Conservation (phyloP, 768 basidiomycete species). For the Botryobasidium botryosum region DNA sequence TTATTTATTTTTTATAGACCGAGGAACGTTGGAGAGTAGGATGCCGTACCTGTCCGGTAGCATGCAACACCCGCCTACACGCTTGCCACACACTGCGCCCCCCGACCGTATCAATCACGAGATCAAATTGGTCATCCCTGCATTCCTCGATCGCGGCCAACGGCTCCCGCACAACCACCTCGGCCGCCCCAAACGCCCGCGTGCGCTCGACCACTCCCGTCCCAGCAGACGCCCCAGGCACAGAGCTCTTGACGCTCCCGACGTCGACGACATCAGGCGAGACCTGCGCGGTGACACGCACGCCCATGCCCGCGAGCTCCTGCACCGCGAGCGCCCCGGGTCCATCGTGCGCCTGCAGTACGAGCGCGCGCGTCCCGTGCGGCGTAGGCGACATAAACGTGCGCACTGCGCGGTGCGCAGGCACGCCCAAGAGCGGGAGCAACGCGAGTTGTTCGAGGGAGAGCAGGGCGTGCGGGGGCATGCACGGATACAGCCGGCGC, state of each 20-base stretch:
- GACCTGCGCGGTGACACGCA: slow-evolving; percentile 60
- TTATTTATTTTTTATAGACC: no score
- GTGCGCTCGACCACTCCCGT: slow-evolving; percentile 11
- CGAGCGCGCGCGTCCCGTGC: slow-evolving; percentile 32
- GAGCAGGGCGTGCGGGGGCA: slow-evolving; percentile 28
- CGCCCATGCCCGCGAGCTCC: slow-evolving; percentile 52
- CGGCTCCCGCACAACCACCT: neutral
- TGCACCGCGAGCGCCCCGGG: slow-evolving; percentile 61
- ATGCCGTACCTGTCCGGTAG: slow-evolving; percentile 21
- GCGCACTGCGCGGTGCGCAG: slow-evolving; percentile 69
- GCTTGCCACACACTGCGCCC: slow-evolving; percentile 68
- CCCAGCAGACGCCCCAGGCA: slow-evolving; percentile 34
- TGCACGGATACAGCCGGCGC: slow-evolving; percentile 55
- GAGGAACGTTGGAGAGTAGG: neutral
- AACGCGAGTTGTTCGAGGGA: slow-evolving; percentile 63
- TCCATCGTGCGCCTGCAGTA: slow-evolving; percentile 60
- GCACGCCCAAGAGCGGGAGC: slow-evolving; percentile 59
- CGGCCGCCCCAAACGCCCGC: slow-evolving; percentile 6
- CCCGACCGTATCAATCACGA: slow-evolving; percentile 68
- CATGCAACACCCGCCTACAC: slow-evolving; percentile 38
- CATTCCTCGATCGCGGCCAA: neutral
- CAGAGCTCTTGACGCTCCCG: slow-evolving; percentile 28
- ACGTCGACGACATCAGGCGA: slow-evolving; percentile 43
- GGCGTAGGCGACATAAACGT: slow-evolving; percentile 31
- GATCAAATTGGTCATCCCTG: slow-evolving; percentile 38